Percentiles rank a stretch among this genome's conserved stretches.
Evolutionary conservation across 352 stramenopile genomes (phyloP).

Genomic region (Globisporangium solare): DNA sequence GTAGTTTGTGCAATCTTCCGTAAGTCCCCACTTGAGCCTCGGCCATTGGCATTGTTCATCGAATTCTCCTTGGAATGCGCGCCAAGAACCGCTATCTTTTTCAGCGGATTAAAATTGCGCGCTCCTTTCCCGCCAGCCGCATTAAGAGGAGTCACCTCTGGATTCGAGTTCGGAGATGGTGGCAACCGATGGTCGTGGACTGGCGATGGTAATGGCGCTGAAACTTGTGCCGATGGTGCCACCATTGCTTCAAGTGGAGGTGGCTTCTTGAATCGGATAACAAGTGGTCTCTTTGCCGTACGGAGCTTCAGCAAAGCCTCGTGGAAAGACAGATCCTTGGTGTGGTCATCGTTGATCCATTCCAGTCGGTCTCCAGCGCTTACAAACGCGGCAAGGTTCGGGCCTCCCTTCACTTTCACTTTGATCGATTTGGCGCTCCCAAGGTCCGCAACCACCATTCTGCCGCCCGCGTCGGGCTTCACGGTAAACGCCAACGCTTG

Average conservation of each 20-base stretch:
- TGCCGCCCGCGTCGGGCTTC: conserved; percentile 47
- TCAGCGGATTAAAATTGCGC: conserved; percentile 54
- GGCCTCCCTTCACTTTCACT: conserved; percentile 62
- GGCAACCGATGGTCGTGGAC: conserved; percentile 2
- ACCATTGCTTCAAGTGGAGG: conserved; percentile 37
- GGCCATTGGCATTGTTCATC: conserved; percentile 30
- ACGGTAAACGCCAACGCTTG: conserved; percentile 82
- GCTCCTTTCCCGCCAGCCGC: background rate
- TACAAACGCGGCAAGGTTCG: conserved; percentile 49
- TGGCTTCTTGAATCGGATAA: conserved; percentile 82
- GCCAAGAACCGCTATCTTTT: conserved; percentile 51
- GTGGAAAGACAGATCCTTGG: conserved; percentile 71
- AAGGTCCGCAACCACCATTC: conserved; percentile 79
- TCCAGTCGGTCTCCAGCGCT: conserved; percentile 61
- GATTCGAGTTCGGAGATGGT: conserved; percentile 17
- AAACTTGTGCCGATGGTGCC: conserved; percentile 14
- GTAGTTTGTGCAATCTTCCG: conserved; percentile 18
- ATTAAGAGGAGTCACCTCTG: conserved; percentile 9
- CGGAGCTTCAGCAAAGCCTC: conserved; percentile 80
- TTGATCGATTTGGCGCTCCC: conserved; percentile 86
- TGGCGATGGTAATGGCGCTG: conserved; percentile 9
- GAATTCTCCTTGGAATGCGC: conserved; percentile 43
- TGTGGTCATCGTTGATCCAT: conserved; percentile 84
- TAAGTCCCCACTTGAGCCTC: conserved; percentile 11
- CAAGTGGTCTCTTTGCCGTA: conserved; percentile 72